A percentile compares a stretch with the other conserved stretches of the same genome.
phyloP scores from a whole-genome alignment of 2,329 filamentous ascomycete genomes.

The Trichoderma cornu-damae region DNA sequence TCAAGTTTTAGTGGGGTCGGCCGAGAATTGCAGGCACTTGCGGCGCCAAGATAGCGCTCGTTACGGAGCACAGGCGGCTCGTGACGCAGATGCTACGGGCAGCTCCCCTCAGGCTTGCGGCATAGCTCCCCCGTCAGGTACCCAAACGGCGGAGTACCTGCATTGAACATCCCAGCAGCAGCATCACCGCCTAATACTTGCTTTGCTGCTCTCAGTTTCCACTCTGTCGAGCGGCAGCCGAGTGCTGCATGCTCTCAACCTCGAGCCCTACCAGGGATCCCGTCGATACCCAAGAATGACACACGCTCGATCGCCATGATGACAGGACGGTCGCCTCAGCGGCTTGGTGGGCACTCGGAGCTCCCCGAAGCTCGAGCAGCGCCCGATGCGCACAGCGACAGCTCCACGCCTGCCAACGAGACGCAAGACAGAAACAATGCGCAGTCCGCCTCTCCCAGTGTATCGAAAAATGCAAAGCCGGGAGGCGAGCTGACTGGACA shows the following conservation, averaged over 20 bases:
- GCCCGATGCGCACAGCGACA: slow-evolving; percentile 10
- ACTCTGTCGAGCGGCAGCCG: slow-evolving; percentile 2
- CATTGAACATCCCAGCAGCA: slow-evolving; percentile 13
- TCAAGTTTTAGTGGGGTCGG: slow-evolving; percentile 13
- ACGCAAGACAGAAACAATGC: background rate
- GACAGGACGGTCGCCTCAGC: slow-evolving; percentile 39
- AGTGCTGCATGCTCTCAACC: slow-evolving; percentile 15
- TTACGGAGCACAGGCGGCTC: slow-evolving; percentile 22
- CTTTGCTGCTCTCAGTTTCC: background rate
- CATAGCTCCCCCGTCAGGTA: slow-evolving; percentile 6
- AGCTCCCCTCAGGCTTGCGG: background rate
- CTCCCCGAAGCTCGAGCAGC: background rate
- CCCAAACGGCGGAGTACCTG: slow-evolving; percentile 11
- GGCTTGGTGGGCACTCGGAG: slow-evolving; percentile 26
- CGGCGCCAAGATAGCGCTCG: background rate
- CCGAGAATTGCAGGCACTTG: background rate
- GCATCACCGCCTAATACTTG: background rate
- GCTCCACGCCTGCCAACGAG: background rate
- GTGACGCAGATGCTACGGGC: slow-evolving; percentile 32
- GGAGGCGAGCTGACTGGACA: slow-evolving; percentile 8
- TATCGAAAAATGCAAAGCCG: slow-evolving; percentile 20
- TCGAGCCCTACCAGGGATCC: slow-evolving; percentile 14
- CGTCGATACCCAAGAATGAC: slow-evolving; percentile 29
- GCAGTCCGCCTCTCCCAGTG: background rate
- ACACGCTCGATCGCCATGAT: slow-evolving; percentile 32